phyloP scores from a whole-genome alignment of 108 stramenopile species.

The Conticribra weissflogii region DNA sequence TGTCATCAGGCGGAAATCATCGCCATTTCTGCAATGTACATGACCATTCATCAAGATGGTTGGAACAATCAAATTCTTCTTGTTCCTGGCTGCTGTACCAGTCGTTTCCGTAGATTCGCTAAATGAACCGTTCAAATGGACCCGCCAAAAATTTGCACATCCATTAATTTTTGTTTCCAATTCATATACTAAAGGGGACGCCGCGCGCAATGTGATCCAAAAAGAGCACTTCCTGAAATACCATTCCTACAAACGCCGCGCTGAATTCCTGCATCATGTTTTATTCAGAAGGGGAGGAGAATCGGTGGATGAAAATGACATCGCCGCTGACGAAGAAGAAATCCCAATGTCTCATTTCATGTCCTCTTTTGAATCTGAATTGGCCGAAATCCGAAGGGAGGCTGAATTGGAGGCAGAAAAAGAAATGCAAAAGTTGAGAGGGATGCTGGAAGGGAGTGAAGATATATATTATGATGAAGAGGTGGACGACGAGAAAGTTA shows the following conservation, averaged over 20 bases:
- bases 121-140: not conserved
- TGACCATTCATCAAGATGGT: too few relatives aligned
- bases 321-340: conserved; percentile 13
- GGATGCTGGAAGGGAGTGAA: conserved; percentile 5
- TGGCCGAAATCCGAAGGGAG: conserved; percentile 41
- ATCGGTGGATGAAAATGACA: conserved; percentile 13
- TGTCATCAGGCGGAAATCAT: too few relatives aligned
- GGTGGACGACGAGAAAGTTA: conserved; percentile 5
- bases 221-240: not conserved
- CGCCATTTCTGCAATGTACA: too few relatives aligned
- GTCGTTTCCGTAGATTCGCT: not conserved
- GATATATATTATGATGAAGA: conserved; percentile 13
- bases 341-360: conserved; percentile 25
- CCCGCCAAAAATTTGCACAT: not conserved
- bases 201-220: not conserved
- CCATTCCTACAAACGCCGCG: not conserved
- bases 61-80: not conserved
- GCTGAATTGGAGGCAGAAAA: conserved; percentile 46
- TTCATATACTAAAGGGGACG: not conserved
- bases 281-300: not conserved
- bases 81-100: not conserved
- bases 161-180: not conserved
- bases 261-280: not conserved
- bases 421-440: conserved; percentile 39
- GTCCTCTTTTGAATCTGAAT: conserved; percentile 48